Conservation (phyloP, 768 basidiomycete genomes). For the Plicaturopsis crispa region DNA sequence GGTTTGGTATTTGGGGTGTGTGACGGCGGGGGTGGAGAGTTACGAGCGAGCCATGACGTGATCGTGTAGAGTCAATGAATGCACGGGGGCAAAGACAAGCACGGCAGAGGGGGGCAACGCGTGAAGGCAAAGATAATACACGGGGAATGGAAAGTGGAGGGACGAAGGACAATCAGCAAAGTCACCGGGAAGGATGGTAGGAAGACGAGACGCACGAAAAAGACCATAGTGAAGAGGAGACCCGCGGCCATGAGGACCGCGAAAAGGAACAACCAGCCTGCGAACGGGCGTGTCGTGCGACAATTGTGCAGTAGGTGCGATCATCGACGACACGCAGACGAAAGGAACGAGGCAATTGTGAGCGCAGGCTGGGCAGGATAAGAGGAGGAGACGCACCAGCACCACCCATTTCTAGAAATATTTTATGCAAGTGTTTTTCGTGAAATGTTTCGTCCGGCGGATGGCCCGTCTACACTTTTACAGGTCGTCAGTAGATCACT, state of each 20-base stretch:
- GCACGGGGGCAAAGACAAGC: no score
- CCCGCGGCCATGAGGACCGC: slow-evolving; percentile 93
- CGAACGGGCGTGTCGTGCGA: background rate
- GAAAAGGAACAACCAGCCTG: slow-evolving; percentile 96
- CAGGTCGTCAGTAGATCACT: no score
- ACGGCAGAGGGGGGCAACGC: no score
- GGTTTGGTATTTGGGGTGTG: background rate
- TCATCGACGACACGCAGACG: background rate
- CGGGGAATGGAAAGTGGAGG: no score
- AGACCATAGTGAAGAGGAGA: slow-evolving; percentile 97
- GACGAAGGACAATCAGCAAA: slow-evolving; percentile 1
- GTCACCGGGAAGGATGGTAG: background rate
- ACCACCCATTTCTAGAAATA: slow-evolving; percentile 35
- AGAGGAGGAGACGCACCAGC: slow-evolving; percentile 25
- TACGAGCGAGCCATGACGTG: background rate
- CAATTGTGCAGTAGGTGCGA: background rate
- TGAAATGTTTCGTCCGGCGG: slow-evolving; percentile 4
- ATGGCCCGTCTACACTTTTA: no score
- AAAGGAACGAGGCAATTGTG: background rate
- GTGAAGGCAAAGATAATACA: no score
- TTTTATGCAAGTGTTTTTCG: no score
- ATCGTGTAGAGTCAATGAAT: no score
- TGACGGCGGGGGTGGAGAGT: no score
- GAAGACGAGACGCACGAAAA: slow-evolving; percentile 79
- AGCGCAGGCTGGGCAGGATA: background rate